Evolutionary conservation across 129 eudicot genomes (phyloP), one percentile per base, ranked within the genome.

Genomic region (Arctium minus): DNA sequence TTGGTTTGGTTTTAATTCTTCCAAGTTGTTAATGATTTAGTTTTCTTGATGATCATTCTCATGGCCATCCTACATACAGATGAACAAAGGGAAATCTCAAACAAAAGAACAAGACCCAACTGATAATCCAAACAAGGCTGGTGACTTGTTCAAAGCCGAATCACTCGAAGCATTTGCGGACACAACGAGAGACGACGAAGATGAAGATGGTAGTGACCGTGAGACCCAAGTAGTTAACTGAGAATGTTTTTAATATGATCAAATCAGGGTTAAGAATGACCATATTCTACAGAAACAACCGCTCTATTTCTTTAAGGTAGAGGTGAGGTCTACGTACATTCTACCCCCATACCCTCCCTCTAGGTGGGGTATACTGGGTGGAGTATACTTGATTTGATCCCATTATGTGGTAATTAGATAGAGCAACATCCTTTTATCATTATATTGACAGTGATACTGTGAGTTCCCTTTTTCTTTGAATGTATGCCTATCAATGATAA

Each of bases 1-100:
- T 53, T 53, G 64, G 64, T 53, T 13, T 13, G 64, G 13, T 53
- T 53, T n/a, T n/a, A 64, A 60, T 60, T 56, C 60, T 60, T 42
- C 48, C 13, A 35, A 64, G 18, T 44, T 33, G 67, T 37, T 33
- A 33, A 22, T 31, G 35, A 11, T 67, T 74, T 39, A 12, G 27
- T 60, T 62, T 78, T n/a, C 37, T 22, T 44, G 31, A 60, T 73
- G 72, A 44, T 80, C 13, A 73, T 72, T 69, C 35, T 77, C 5
- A 9, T 79, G 71, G 15, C 69, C 33, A 48, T 83, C 42, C 46
- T 38, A 88, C 96, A 96, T 38, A 88, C 96, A 96, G 99, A 96
- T 96, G 97, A 92, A 93, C 85, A 96, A 96, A 91, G 99, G 90
- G 80, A 96, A 93, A 80, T 31, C 97, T 76, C 81, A 86, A 64